Conservation (phyloP, 2,329 filamentous ascomycete species). For the Trichoderma hamatum region DNA sequence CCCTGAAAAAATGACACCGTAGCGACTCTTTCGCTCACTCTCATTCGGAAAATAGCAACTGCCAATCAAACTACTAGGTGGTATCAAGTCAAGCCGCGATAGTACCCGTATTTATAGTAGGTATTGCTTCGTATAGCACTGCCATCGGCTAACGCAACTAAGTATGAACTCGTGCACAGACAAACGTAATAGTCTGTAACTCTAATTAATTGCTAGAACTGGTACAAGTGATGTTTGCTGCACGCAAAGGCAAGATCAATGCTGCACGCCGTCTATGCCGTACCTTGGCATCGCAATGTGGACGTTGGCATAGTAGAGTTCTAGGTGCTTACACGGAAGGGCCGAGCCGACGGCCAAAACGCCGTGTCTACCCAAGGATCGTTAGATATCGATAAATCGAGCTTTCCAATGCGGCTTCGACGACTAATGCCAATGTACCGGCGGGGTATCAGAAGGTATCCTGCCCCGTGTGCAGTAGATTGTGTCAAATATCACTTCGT, state of each 20-base stretch:
- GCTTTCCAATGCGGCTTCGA: background rate
- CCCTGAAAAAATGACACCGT: background rate
- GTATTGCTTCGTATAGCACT: background rate
- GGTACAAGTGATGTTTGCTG: background rate
- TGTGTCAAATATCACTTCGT: conserved; percentile 2
- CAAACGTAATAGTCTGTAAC: background rate
- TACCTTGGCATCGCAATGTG: background rate
- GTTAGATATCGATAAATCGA: background rate
- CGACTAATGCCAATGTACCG: background rate
- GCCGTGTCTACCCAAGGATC: background rate
- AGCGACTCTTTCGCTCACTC: background rate
- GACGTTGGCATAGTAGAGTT: background rate
- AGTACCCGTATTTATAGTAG: background rate
- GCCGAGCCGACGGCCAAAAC: conserved; percentile 17
- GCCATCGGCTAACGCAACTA: background rate
- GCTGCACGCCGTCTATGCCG: background rate
- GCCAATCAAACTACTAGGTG: background rate
- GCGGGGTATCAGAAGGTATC: background rate
- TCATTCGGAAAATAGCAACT: background rate
- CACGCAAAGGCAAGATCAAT: background rate
- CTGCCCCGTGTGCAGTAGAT: background rate
- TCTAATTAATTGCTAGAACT: background rate
- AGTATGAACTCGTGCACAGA: background rate
- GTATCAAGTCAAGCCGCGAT: background rate
- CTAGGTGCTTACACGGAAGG: conserved; percentile 22